phyloP scores from a whole-genome alignment of 331 rosid genomes.

The Malus hybrid region DNA sequence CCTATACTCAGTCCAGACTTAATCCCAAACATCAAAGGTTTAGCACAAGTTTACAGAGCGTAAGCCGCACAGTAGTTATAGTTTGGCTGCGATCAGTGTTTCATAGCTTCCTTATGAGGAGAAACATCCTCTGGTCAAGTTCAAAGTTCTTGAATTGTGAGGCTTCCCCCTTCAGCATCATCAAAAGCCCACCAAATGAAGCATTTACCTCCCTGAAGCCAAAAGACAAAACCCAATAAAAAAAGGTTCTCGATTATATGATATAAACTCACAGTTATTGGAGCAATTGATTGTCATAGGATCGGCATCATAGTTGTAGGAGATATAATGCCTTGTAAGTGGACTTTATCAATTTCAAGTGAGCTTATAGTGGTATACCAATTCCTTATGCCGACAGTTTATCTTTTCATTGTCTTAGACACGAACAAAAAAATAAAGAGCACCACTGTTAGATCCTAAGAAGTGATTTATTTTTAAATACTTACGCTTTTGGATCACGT shows the following conservation, averaged over 20 bases:
- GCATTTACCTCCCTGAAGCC: conserved; percentile 47
- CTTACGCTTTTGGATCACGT: conserved; percentile 63
- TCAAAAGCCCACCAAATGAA: conserved; percentile 83
- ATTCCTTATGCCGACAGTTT: background rate
- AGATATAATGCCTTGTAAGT: background rate
- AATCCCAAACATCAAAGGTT: background rate
- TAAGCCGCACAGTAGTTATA: background rate
- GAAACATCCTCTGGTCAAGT: conserved; percentile 69
- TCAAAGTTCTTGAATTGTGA: conserved; percentile 85
- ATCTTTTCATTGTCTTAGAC: background rate
- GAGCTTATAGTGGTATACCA: background rate
- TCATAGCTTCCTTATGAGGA: conserved; percentile 71
- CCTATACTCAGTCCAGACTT: background rate
- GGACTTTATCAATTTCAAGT: background rate
- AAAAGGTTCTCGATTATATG: background rate
- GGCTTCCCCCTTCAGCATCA: conserved; percentile 70
- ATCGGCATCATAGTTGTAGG: background rate
- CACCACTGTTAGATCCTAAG: background rate
- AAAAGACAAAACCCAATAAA: background rate
- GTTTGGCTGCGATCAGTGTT: background rate
- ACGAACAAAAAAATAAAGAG: background rate
- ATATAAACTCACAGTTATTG: background rate
- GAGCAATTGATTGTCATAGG: background rate
- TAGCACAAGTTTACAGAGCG: background rate
- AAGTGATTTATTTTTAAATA: background rate